Evolutionary conservation across 2,329 filamentous ascomycete species (phyloP), one percentile per base, ranked within the genome.

Genomic region (Xylariaceae sp.): DNA sequence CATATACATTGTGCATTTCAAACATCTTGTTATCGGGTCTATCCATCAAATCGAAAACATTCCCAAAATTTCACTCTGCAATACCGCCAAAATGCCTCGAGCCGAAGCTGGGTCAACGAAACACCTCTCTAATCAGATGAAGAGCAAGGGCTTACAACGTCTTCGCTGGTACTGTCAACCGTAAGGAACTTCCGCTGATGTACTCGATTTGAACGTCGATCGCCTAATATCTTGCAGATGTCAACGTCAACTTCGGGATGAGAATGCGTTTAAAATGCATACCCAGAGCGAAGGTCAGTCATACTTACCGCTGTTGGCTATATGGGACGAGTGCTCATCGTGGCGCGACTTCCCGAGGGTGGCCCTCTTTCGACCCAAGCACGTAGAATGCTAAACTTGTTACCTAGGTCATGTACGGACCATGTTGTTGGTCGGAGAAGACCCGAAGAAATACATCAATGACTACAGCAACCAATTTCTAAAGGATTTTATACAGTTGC

Each of bases 41-140:
- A 37, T 37, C 12, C 3, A 7, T 12, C 32, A 48, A 18, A 23
- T 6, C 2, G 12, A 2, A 19, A 56, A 26, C 10, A 44, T 23
- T 7, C 44, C 32, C 2, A 32, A 37, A 12, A 6, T 2, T 40
- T 9, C 37, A 26, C 20, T 19, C 32, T 26, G 18, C 29, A 44
- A 56, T 44, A 44, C 58, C 66, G 66, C 68, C 77, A 88, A 71
- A 50, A 98, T 98, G 93, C 88, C 89, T 50, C 91, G 90, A 79
- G 95, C 95, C 68, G 95, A 98, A 79, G 87, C 91, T 51, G 95
- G 95, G 61, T 90, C 88, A 54, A 91, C 89, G n/a, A 98, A 97
- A 77, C 85, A 91, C 73, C 83, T 98, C 57, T 86, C 84, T 75
- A 98, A 98, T 78, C 89, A 92, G 76, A 88, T 96, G 79, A 97